Conservation (phyloP, 2,329 filamentous ascomycete species). For the Fusarium dlaminii region DNA sequence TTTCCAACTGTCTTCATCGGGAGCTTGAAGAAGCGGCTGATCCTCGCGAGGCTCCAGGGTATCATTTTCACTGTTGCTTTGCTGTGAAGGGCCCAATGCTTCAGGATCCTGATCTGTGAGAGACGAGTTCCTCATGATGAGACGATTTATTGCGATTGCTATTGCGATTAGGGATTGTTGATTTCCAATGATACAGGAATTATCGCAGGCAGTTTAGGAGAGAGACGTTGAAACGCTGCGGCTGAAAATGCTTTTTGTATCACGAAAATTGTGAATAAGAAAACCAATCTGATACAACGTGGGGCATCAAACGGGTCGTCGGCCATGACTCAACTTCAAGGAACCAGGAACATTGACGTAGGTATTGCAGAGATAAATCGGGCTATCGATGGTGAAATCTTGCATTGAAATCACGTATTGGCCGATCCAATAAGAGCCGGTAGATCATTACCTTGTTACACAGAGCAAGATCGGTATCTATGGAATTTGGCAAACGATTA, state of each 20-base stretch:
- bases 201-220: not conserved
- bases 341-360: slow-evolving; percentile 10
- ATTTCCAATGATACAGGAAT: not conserved
- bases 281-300: not conserved
- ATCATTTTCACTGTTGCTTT: not conserved
- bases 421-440: not conserved
- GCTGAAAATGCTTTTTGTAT: not conserved
- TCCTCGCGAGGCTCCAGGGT: slow-evolving; percentile 22
- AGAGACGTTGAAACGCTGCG: not conserved
- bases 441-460: slow-evolving; percentile 1
- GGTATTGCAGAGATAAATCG: slow-evolving; percentile 5
- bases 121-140: not conserved
- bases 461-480: not conserved
- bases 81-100: slow-evolving; percentile 1
- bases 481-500: not conserved
- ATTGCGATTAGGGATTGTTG: too few species aligned
- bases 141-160: too few species aligned
- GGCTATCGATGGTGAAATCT: slow-evolving; percentile 33
- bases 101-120: not conserved
- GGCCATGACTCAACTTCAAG: not conserved
- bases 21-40: slow-evolving; percentile 35
- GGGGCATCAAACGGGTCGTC: slow-evolving; percentile 11
- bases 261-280: not conserved
- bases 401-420: slow-evolving; percentile 27
- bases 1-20: slow-evolving; percentile 51